phyloP scores from a whole-genome alignment of 2,329 filamentous ascomycete species.

The Hortaea werneckii region DNA sequence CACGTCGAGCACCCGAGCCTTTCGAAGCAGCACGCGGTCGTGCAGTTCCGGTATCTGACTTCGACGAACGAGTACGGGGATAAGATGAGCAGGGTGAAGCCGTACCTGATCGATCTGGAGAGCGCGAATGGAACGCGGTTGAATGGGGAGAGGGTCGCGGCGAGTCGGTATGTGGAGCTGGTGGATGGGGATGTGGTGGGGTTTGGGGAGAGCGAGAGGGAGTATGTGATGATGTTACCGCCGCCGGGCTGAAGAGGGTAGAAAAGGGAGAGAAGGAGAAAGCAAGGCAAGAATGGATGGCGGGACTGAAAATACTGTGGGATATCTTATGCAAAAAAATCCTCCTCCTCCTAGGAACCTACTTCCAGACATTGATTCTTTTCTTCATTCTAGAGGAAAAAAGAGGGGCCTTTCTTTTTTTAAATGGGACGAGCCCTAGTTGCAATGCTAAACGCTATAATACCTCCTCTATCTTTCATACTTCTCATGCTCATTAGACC shows the following conservation, averaged over 20 bases:
- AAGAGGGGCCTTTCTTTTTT: too few species aligned
- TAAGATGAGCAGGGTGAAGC: conserved; percentile 57
- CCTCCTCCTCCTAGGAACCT: too few species aligned
- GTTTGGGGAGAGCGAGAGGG: conserved; percentile 78
- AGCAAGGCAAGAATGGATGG: too few species aligned
- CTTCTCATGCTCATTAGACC: not conserved
- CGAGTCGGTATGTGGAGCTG: conserved; percentile 74
- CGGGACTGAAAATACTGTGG: too few species aligned
- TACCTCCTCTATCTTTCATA: not conserved
- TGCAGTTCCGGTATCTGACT: conserved; percentile 82
- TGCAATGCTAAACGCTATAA: not conserved
- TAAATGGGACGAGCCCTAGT: not conserved
- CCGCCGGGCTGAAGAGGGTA: not conserved
- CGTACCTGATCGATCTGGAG: conserved; percentile 88
- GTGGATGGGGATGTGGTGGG: conserved; percentile 79
- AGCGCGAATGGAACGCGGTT: conserved; percentile 83
- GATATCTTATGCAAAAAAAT: too few species aligned
- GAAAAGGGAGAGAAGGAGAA: not conserved
- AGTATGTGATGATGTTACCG: conserved; percentile 90
- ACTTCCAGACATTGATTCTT: too few species aligned
- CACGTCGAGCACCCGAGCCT: conserved; percentile 81
- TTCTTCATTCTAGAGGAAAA: too few species aligned
- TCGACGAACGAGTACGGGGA: conserved; percentile 82
- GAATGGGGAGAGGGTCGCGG: conserved; percentile 64
- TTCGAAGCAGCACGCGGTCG: conserved; percentile 89